phyloP scores from a whole-genome alignment of 2,329 filamentous ascomycete species.

The Cytospora mali region DNA sequence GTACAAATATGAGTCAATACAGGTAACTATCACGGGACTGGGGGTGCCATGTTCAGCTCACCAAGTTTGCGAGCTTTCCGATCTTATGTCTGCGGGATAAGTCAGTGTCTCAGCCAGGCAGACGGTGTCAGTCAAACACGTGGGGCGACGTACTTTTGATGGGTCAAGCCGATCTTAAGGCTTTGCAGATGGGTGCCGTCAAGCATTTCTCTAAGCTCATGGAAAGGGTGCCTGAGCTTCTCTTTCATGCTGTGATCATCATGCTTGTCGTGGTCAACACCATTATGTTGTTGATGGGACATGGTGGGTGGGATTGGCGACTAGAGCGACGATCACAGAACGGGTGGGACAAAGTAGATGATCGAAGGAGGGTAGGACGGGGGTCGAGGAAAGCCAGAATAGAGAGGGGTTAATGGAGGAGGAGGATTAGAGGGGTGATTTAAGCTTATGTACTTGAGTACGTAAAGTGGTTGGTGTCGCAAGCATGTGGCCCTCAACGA shows the following conservation, averaged over 20 bases:
- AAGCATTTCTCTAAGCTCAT: constrained; percentile 55
- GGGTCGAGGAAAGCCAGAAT: neutral
- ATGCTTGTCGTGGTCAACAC: constrained; percentile 7
- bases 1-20: neutral
- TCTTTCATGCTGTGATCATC: constrained; percentile 40
- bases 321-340: neutral
- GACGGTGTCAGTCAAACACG: neutral
- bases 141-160: constrained; percentile 55
- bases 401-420: neutral
- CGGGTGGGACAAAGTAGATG: neutral
- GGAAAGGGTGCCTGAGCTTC: constrained; percentile 53
- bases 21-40: neutral
- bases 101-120: constrained; percentile 3
- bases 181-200: constrained; percentile 57
- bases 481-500: neutral
- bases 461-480: neutral
- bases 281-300: constrained; percentile 19
- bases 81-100: constrained; percentile 52
- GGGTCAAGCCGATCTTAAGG: constrained; percentile 57
- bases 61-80: constrained; percentile 65
- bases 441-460: neutral
- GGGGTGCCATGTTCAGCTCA: constrained; percentile 38
- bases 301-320: constrained; percentile 10
- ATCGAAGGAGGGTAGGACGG: constrained; percentile 1
- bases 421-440: neutral